A percentile compares a stretch with the other conserved stretches of the same genome.
Evolutionary conservation across 75 land plant genomes (phyloP).

Genomic region (Pseudotsuga menziesii): DNA sequence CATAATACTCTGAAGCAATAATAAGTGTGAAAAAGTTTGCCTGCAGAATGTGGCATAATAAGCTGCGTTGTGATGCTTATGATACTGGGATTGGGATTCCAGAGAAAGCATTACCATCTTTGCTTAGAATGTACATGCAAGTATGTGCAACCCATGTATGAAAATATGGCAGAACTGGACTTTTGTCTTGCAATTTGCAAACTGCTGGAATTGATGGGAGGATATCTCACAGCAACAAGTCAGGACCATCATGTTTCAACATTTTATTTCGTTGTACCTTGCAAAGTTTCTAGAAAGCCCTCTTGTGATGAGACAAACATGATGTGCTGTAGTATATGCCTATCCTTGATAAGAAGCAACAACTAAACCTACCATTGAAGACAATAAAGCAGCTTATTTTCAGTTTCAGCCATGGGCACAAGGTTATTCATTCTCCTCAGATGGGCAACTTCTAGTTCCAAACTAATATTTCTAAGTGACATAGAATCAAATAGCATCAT

Average conservation of each 20-base stretch:
- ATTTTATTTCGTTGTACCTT: slow-evolving; percentile 70
- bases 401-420: too few relatives aligned
- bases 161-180: slow-evolving; percentile 87
- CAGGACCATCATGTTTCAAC: slow-evolving; percentile 64
- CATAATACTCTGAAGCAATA: too few relatives aligned
- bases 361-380: too few relatives aligned
- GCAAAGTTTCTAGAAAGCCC: slow-evolving; percentile 38
- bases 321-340: background rate
- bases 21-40: too few relatives aligned
- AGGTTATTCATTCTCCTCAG: too few relatives aligned
- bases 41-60: too few relatives aligned
- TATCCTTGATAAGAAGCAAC: too few relatives aligned
- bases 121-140: slow-evolving; percentile 82
- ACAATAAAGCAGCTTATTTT: too few relatives aligned
- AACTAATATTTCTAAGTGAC: background rate
- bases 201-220: slow-evolving; percentile 92
- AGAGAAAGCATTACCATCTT: slow-evolving; percentile 69
- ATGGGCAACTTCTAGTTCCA: too few relatives aligned
- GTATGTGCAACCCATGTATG: slow-evolving; percentile 78
- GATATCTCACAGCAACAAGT: slow-evolving; percentile 57
- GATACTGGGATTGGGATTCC: slow-evolving; percentile 64
- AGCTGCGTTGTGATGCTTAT: slow-evolving; percentile 66
- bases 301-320: slow-evolving; percentile 60
- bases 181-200: slow-evolving; percentile 88
- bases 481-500: slow-evolving; percentile 1